Percentiles rank a stretch among this genome's conserved stretches.
These are phyloP conservation scores for Plasmodium falciparum DNA, from an alignment of 169 alveolate genomes.

Conservation along the genomic window DNA sequence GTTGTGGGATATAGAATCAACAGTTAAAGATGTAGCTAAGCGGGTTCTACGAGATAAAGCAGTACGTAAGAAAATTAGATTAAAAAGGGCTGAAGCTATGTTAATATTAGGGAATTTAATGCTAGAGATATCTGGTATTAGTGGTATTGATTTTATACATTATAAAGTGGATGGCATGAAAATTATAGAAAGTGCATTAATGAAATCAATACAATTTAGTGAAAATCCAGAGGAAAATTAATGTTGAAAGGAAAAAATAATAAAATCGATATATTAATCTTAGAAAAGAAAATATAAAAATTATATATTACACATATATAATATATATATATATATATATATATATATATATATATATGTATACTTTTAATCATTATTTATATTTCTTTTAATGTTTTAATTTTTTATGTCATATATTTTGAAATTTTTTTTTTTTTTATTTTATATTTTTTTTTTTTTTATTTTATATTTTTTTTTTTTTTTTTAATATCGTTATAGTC, in stretches of 20 bases:
- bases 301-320: too few species aligned
- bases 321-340: too few species aligned
- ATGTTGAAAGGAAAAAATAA: not conserved
- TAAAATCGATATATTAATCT: not conserved
- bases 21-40: constrained; percentile 81
- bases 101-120: constrained; percentile 77
- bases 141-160: constrained; percentile 13
- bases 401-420: too few species aligned
- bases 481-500: too few species aligned
- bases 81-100: constrained; percentile 80
- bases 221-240: constrained; percentile 7
- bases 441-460: too few species aligned
- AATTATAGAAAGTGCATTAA: constrained; percentile 69
- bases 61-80: constrained; percentile 63
- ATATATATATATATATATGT: too few species aligned
- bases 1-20: constrained; percentile 82
- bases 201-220: constrained; percentile 56
- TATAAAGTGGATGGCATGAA: constrained; percentile 60
- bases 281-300: too few species aligned
- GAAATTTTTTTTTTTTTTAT: too few species aligned
- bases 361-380: too few species aligned
- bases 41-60: constrained; percentile 81
- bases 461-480: too few species aligned
- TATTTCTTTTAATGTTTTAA: too few species aligned
- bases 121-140: constrained; percentile 74